A percentile compares a stretch with the other conserved stretches of the same genome.
These are phyloP conservation scores for Crucibulum laeve DNA, from an alignment of 768 basidiomycete species.

Conservation along the genomic window DNA sequence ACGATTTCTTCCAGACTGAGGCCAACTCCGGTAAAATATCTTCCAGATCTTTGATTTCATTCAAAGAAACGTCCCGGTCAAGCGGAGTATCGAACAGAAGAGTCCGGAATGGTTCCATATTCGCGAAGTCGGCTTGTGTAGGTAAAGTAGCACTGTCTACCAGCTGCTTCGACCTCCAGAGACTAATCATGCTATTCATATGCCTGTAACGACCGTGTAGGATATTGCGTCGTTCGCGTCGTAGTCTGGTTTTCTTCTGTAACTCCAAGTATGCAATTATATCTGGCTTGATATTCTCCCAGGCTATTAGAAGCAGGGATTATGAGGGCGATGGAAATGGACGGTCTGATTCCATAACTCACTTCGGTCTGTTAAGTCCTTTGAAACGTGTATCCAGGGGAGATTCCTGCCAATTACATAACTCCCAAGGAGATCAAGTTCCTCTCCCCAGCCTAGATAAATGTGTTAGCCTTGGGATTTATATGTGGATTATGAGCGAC, in stretches of 20 bases:
- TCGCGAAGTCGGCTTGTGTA: constrained; percentile 11
- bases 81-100: constrained; percentile 14
- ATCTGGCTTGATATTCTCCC: constrained; percentile 16
- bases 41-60: constrained; percentile 7
- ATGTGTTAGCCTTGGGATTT: no score
- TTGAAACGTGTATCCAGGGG: no score
- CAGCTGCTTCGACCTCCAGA: not conserved
- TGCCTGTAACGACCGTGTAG: not conserved
- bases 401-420: no score
- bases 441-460: no score
- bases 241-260: constrained; percentile 7
- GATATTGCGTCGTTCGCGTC: constrained; percentile 4
- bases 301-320: constrained; percentile 18
- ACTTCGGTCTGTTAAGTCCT: no score
- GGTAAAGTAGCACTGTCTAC: constrained; percentile 6
- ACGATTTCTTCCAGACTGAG: constrained; percentile 16
- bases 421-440: no score
- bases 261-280: constrained; percentile 12
- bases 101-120: constrained; percentile 14
- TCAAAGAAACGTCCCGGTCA: not conserved
- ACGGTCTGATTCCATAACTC: no score
- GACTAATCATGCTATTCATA: not conserved
- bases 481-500: no score
- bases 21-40: constrained; percentile 7
- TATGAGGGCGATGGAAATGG: no score